Conservation (phyloP, 176 grass and related monocot genomes). For the Carex myosuroides region DNA sequence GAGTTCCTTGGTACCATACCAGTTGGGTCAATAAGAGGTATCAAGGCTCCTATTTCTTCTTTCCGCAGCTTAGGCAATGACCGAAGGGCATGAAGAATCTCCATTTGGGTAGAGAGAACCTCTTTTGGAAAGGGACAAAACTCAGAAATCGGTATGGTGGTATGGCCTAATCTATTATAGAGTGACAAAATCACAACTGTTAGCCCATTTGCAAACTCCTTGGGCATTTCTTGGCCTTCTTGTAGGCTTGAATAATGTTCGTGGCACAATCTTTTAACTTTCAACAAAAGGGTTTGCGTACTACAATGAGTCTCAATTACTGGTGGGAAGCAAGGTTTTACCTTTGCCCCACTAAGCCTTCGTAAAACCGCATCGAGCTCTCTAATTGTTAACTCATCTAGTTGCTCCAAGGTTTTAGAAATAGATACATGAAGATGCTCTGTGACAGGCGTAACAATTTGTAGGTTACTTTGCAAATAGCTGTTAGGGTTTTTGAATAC, state of each 20-base stretch:
- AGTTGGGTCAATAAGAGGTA: constrained; percentile 25
- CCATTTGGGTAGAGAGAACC: constrained; percentile 18
- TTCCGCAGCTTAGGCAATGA: constrained; percentile 7
- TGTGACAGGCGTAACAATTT: constrained; percentile 7
- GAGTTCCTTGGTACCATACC: constrained; percentile 1
- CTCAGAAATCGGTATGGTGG: constrained; percentile 19
- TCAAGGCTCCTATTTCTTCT: constrained; percentile 25
- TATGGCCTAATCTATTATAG: constrained; percentile 22
- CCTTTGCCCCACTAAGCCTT: constrained; percentile 26
- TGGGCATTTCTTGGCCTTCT: constrained; percentile 25
- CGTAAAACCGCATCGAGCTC: constrained; percentile 26
- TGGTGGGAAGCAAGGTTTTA: constrained; percentile 29
- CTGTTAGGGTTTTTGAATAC: constrained; percentile 15
- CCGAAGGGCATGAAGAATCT: constrained; percentile 28
- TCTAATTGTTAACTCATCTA: constrained; percentile 27
- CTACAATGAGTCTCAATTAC: neutral
- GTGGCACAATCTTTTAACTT: constrained; percentile 9
- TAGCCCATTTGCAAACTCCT: constrained; percentile 26
- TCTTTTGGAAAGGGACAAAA: constrained; percentile 29
- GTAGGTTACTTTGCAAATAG: neutral
- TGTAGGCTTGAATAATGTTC: neutral
- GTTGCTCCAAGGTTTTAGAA: constrained; percentile 17
- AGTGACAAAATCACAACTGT: constrained; percentile 30
- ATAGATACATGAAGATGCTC: constrained; percentile 17
- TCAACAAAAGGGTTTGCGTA: constrained; percentile 7